Percentiles rank a stretch among this genome's conserved stretches.
These are phyloP conservation scores for Cryoendolithus antarcticus DNA, from an alignment of 2,329 filamentous ascomycete species.

Conservation along the genomic window DNA sequence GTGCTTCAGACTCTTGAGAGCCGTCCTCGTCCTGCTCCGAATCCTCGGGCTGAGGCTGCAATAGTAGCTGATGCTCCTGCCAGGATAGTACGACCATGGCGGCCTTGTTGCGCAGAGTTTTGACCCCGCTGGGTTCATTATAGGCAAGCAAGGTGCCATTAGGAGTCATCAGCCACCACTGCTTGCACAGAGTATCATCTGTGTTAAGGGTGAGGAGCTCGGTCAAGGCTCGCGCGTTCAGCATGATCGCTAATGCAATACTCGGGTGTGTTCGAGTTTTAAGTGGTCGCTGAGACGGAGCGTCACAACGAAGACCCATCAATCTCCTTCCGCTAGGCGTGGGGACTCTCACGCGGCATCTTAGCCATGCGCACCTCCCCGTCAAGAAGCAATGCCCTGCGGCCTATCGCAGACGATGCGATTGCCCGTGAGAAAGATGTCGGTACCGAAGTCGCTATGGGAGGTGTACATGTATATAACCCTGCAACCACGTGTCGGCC, in stretches of 20 bases:
- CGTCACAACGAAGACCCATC: too few species aligned
- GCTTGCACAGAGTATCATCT: conserved; percentile 29
- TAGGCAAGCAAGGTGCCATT: conserved; percentile 40
- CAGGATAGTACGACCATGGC: conserved; percentile 37
- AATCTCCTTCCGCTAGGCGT: too few species aligned
- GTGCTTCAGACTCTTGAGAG: neutral
- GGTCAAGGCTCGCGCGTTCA: conserved; percentile 31
- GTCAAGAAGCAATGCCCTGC: too few species aligned
- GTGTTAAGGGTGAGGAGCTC: conserved; percentile 32
- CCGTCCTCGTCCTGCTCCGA: conserved; percentile 9
- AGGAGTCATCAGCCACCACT: conserved; percentile 37
- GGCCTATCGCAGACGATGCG: too few species aligned
- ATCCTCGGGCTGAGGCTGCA: conserved; percentile 1
- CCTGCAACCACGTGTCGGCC: too few species aligned
- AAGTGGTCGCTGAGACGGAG: too few species aligned
- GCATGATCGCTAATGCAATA: conserved; percentile 18
- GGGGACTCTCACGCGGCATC: too few species aligned
- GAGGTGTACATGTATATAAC: too few species aligned
- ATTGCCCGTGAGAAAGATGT: too few species aligned
- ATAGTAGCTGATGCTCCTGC: conserved; percentile 29
- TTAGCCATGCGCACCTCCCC: too few species aligned
- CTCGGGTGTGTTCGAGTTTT: too few species aligned
- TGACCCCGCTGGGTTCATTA: conserved; percentile 35
- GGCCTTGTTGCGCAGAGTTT: conserved; percentile 36
- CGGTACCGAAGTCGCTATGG: too few species aligned